Base-by-base conservation (phyloP, 2,329 filamentous ascomycete species). In the Corynespora cassiicola region DNA sequence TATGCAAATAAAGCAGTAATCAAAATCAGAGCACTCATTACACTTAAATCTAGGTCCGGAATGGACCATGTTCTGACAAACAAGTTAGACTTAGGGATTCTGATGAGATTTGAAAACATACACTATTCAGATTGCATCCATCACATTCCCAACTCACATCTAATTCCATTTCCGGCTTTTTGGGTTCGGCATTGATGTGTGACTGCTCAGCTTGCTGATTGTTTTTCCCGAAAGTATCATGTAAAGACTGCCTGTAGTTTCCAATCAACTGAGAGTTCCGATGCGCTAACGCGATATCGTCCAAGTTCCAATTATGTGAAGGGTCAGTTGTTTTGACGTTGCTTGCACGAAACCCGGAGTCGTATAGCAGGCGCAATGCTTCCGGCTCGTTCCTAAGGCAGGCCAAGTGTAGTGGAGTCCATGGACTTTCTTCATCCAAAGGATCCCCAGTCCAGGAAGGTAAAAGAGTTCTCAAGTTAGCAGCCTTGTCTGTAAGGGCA, bases 351-450 rank as follows among this genome's bases (percentile, higher is more conserved):
- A 45, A 29, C 1, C 45, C 45, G n/a, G 23, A 22, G n/a, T 39
- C 10, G 5, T 36, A 1, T 14, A 48, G 14, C 2, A 41, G 16
- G 15, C 42, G 31, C 5, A 48, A 10, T 7, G 41, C 33, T 5
- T 33, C 26, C 3, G 31, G 21, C 5, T 15, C 12, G n/a, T 39
- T 41, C 7, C 18, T 23, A 12, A 24, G 18, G 20, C 44, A 47
- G 7, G 44, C 44, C 9, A 43, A 17, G 15, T 47, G 44, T 19
- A 43, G 36, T 7, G 44, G 39, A 5, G 35, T 40, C 39, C 44
- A 47, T 5, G 3, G 21, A 19, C 20, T 24, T 7, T 4, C n/a
- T 3, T 32, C 28, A n/a, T n/a, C n/a, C 5, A 11, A 12, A 6
- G n/a, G 11, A 4, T 22, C 16, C 16, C 2, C 4, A 8, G 19